Evolutionary conservation across 2,329 filamentous ascomycete species (phyloP), one percentile per base, ranked within the genome.

Genomic region (Dothiorella sarmentorum): DNA sequence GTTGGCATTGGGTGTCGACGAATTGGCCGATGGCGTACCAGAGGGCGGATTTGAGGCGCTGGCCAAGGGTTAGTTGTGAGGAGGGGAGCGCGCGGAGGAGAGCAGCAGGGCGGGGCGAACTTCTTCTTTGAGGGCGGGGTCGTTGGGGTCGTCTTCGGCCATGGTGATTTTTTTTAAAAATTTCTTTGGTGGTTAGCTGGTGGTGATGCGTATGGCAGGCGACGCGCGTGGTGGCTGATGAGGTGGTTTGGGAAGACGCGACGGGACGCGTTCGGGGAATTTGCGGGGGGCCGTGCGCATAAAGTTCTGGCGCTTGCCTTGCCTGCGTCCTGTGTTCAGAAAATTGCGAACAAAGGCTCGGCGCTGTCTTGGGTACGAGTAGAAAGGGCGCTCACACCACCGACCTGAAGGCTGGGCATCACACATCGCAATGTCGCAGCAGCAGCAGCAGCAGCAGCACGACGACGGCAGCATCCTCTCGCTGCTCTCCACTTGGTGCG

Each of bases 1-100:
- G 80, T 27, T 91, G 76, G 17, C 86, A 87, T 70, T 96, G 88
- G 64, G 93, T 86, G 71, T 97, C 93, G 63, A 96, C 89, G 61
- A 95, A 93, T 70, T 73, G 68, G 60, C 73, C 72, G 61, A 75
- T 71, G 22, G 67, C 60, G 66, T 73, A 75, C 73, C 73, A 75
- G 59, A 75, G 71, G 31, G 73, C 70, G 38, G 73, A 73, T 66
- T 75, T 75, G 65, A 75, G 71, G 38, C 71, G 70, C 72, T 96
- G 35, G 29, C 24, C 24, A 20, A 6, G 3, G 18, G 42, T 40
- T 20, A 22, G 47, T 31, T 9, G 13, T 9, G 3, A 42, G 18
- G 27, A n/a, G n/a, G n/a, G n/a, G n/a, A n/a, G n/a, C n/a, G 27
- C 11, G 24, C 13, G 7, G 47, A 13, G n/a, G 2, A 18, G 15